Conservation (phyloP, 352 stramenopile species). For the Phytophthora crassamura region DNA sequence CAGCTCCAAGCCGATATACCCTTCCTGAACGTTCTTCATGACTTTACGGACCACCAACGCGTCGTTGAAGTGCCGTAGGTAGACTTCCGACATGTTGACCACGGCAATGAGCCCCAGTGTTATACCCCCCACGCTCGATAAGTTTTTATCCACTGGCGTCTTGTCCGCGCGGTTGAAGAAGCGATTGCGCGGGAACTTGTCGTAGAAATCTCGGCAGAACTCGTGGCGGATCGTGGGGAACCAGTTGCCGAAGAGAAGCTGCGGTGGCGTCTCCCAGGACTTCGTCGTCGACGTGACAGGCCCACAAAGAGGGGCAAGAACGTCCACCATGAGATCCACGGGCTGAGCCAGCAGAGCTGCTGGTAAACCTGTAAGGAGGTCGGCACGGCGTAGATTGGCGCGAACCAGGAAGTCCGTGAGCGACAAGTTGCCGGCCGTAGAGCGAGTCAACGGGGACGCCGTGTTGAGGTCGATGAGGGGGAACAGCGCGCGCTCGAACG, state of each 20-base stretch:
- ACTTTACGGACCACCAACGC: constrained; percentile 39
- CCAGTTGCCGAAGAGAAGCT: constrained; percentile 49
- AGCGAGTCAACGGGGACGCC: constrained; percentile 19
- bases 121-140: constrained; percentile 33
- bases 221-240: constrained; percentile 47
- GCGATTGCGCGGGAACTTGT: constrained; percentile 37
- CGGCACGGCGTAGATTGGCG: constrained; percentile 35
- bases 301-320: constrained; percentile 44
- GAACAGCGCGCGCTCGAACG: constrained; percentile 32
- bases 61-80: constrained; percentile 48
- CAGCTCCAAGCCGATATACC: constrained; percentile 28
- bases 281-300: constrained; percentile 2
- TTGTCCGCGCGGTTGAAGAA: constrained; percentile 38
- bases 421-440: constrained; percentile 10
- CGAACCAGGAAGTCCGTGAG: constrained; percentile 44
- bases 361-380: constrained; percentile 33
- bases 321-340: constrained; percentile 48
- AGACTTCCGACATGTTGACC: constrained; percentile 39
- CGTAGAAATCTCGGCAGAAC: constrained; percentile 49
- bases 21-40: constrained; percentile 48
- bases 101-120: constrained; percentile 33
- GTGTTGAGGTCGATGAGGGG: constrained; percentile 37
- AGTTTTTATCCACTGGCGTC: constrained; percentile 25
- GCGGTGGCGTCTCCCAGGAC: constrained; percentile 31
- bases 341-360: constrained; percentile 17